Evolutionary conservation across 176 grass and related monocot species (phyloP), one percentile per base, ranked within the genome.

Genomic region (Musa troglodytarum): DNA sequence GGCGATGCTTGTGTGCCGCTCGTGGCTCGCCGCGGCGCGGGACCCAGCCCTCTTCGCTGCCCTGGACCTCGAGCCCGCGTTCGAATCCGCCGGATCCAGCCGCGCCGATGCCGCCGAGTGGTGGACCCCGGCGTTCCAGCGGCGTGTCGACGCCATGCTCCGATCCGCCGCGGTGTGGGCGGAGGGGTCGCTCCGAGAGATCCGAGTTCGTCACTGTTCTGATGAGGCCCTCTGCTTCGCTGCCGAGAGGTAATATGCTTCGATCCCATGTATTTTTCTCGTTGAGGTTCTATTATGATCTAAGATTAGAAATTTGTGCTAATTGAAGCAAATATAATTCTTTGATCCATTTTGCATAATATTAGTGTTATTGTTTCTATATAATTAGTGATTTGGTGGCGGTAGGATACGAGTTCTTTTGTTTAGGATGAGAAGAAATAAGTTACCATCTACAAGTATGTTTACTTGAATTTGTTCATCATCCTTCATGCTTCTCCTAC

Each of bases 111-210:
- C 63, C 1, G 75, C 88, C 19, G 72, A 69, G 62, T 97, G 90
- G 94, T 97, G 94, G 94, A 97, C 88, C 12, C 94, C 94, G 65
- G 86, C 90, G 59, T 97, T 97, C 82, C 88, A 96, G 82, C 82
- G 88, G 71, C 89, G 94, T 34, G 72, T 93, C 25, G 94, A 97
- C 77, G 79, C 74, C 16, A 97, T 93, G 94, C 82, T 97, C 73
- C 87, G 86, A 52, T 90, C 83, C 43, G 80, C 83, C 53, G 86
- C 86, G 20, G 81, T 78, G 63, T 73, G 89, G 57, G 84, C 94
- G 10, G 82, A 66, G 17, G 90, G 86, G 61, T 82, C 49, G 52
- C 84, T 97, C 29, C 69, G 65, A n/a, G 86, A 82, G 63, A 74
- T 91, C 75, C 84, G 80, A 9, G 69, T 93, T 63, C 72, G 90